A percentile compares a stretch with the other conserved stretches of the same genome.
Evolutionary conservation across 257 asterid genomes (phyloP).

Genomic region (Fraxinus anomala): DNA sequence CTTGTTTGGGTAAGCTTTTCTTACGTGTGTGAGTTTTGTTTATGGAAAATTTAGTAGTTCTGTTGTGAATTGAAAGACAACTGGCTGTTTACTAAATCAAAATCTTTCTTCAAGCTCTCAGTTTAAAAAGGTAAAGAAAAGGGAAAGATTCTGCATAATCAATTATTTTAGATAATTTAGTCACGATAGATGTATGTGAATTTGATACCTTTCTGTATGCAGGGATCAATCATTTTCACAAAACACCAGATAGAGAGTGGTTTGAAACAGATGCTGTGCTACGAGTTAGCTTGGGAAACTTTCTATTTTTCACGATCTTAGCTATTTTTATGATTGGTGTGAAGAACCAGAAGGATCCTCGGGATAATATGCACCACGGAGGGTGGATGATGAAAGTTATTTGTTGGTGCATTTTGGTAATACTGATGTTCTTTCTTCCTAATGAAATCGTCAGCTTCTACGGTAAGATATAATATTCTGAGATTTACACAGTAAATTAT

Average conservation of each 20-base stretch:
- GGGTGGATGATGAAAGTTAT: constrained; percentile 95
- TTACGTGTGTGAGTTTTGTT: background rate
- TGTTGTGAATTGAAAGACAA: background rate
- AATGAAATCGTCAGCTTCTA: constrained; percentile 85
- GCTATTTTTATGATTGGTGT: constrained; percentile 85
- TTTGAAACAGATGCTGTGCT: constrained; percentile 94
- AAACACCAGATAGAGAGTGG: constrained; percentile 95
- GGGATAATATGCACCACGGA: constrained; percentile 86
- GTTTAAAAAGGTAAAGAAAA: background rate
- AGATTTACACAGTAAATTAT: background rate
- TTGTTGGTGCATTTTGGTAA: constrained; percentile 85
- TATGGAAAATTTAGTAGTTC: constrained; percentile 7
- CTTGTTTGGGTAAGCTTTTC: background rate
- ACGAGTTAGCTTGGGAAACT: constrained; percentile 96
- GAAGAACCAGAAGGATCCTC: constrained; percentile 90
- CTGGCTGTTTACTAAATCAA: constrained; percentile 7
- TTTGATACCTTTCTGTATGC: constrained; percentile 25
- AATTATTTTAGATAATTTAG: background rate
- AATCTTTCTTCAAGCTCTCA: background rate
- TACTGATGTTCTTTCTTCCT: constrained; percentile 88
- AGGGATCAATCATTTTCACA: constrained; percentile 94
- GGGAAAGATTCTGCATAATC: background rate
- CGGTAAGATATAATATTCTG: constrained; percentile 47
- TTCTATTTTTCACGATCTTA: constrained; percentile 78
- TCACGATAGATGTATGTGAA: background rate